Base-by-base conservation (phyloP, 495 filamentous ascomycete species). In the Umbilicaria muhlenbergii region DNA sequence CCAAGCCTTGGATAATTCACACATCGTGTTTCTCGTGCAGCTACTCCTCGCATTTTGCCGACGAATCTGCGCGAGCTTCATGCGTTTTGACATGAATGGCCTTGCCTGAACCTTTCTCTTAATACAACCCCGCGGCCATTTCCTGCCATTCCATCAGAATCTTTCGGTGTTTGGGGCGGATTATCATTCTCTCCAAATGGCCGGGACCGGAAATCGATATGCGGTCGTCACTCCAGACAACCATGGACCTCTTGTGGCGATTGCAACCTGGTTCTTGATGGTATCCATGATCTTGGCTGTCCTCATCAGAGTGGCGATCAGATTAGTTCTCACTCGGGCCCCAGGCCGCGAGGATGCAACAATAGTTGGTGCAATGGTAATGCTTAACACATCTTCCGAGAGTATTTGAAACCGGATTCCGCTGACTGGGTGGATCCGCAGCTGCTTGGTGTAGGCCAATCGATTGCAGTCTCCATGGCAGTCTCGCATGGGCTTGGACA, bases 251-350 rank as follows among this genome's bases (percentile, higher is more conserved):
- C 44, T 39, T 21, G 49, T 51, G 32, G 48, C 41, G 19, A 45
- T 51, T 19, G 36, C 44, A 12, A 48, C 45, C 17, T 51, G 49
- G 49, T 34, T 51, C 31, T 40, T 47, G 24, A 44, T 43, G 11
- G 34, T 44, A 31, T 33, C 41, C n/a, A 37, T 38, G n/a, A 37
- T 51, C 12, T 43, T 51, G 28, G 43, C 42, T 15, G 36, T 51
- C 5, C 8, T 38, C 5, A 41, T 45, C 4, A 36, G 49, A 14
- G 36, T 46, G 24, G 28, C 34, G 19, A 51, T 41, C 0, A 51
- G 45, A 17, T 38, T 42, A 37, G 32, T 34, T n/a, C 38, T 43
- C 17, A 45, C 44, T 31, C 40, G 48, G 14, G 36, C 41, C 10
- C 36, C 48, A 21, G 41, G 49, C n/a, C 34, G 31, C 3, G 49